A percentile compares a stretch with the other conserved stretches of the same genome.
Evolutionary conservation across 2,329 filamentous ascomycete genomes (phyloP).

Genomic region (Nectriaceae sp.): DNA sequence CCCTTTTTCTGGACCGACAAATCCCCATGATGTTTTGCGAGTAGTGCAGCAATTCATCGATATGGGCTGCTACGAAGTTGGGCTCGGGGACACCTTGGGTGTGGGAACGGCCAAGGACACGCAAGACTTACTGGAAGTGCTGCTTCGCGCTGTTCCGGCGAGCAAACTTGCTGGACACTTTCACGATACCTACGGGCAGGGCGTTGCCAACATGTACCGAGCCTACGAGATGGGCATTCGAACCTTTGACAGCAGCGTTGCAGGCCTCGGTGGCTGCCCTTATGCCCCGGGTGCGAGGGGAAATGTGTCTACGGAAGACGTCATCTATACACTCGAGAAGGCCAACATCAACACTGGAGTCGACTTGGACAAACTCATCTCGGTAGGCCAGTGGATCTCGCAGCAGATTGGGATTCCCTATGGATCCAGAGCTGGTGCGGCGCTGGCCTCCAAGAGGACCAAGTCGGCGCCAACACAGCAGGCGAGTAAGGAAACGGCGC

Average conservation of each 20-base stretch:
- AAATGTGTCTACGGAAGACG: constrained; percentile 14
- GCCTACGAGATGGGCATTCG: neutral
- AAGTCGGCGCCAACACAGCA: neutral
- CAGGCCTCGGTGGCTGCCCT: constrained; percentile 12
- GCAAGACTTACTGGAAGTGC: neutral
- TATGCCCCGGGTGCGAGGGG: constrained; percentile 13
- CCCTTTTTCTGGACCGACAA: constrained; percentile 7
- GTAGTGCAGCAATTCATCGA: constrained; percentile 7
- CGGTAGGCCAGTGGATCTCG: constrained; percentile 7
- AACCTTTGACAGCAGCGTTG: constrained; percentile 1
- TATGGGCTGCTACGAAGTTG: constrained; percentile 18
- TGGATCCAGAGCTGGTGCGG: constrained; percentile 6
- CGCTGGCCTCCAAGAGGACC: neutral
- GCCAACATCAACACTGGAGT: constrained; percentile 7
- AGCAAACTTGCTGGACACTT: constrained; percentile 6
- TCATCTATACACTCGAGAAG: constrained; percentile 10
- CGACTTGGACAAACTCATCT: constrained; percentile 1
- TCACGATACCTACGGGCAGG: neutral
- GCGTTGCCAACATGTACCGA: neutral
- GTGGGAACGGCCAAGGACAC: constrained; percentile 8
- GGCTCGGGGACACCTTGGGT: constrained; percentile 13
- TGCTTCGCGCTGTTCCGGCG: constrained; percentile 4
- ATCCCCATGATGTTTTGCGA: neutral
- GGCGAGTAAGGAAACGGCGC: neutral
- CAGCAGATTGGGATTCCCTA: constrained; percentile 4